Conservation (phyloP, 352 stramenopile genomes). For the Globisporangium canariense region DNA sequence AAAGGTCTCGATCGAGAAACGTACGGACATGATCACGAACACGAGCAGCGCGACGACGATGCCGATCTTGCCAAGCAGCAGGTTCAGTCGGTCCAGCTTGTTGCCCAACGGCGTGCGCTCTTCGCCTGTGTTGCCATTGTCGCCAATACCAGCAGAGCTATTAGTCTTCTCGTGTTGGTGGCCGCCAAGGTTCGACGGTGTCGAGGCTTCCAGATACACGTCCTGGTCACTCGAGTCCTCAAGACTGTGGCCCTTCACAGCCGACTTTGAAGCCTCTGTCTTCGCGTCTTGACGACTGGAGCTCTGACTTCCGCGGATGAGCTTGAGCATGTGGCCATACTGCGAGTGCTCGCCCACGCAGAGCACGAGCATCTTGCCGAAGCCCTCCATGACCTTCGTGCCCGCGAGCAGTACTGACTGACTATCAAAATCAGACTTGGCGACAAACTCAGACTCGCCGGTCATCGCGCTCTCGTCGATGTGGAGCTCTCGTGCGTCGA, state of each 20-base stretch:
- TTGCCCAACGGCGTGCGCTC: conserved; percentile 46
- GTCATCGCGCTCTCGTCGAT: conserved; percentile 41
- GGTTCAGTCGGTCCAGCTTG: conserved; percentile 75
- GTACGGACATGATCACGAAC: conserved; percentile 52
- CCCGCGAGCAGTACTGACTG: conserved; percentile 68
- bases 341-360: conserved; percentile 86
- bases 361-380: conserved; percentile 79
- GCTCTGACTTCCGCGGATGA: conserved; percentile 30
- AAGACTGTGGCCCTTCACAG: background rate
- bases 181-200: background rate
- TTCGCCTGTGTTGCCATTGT: background rate
- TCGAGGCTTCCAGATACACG: conserved; percentile 4
- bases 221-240: background rate
- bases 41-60: conserved; percentile 57
- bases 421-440: conserved; percentile 22
- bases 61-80: conserved; percentile 65
- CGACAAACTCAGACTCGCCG: conserved; percentile 33
- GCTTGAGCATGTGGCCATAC: conserved; percentile 73
- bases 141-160: background rate
- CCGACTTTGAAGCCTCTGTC: background rate
- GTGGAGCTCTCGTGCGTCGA: conserved; percentile 38
- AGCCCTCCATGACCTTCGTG: conserved; percentile 82
- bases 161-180: background rate
- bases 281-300: background rate
- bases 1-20: conserved; percentile 61